Conservation (phyloP, 1,284 basidiomycete species). For the Pisolithus thermaeus region DNA sequence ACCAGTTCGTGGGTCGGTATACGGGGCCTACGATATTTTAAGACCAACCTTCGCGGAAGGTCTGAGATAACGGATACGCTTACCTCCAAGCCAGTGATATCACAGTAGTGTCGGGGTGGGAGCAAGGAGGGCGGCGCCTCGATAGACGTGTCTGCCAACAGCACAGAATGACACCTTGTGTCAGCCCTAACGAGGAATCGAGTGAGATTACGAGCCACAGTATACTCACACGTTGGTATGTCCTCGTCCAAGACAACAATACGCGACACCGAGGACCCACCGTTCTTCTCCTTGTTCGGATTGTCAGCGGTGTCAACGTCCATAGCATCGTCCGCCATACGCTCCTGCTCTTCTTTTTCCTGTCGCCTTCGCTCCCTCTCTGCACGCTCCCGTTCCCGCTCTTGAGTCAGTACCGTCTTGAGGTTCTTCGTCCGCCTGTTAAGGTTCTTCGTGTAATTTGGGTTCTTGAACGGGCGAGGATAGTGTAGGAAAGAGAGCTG, state of each 20-base stretch:
- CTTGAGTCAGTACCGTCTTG: conserved; percentile 68
- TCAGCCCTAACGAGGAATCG: too few species aligned
- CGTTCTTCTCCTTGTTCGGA: background rate
- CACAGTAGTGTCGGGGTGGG: conserved; percentile 77
- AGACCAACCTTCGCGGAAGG: background rate
- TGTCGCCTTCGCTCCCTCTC: conserved; percentile 55
- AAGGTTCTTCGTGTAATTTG: conserved; percentile 58
- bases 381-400: conserved; percentile 63
- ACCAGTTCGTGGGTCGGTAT: conserved; percentile 79
- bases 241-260: conserved; percentile 44
- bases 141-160: conserved; percentile 62
- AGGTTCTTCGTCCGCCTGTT: conserved; percentile 69
- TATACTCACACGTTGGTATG: conserved; percentile 58
- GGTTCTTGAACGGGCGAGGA: conserved; percentile 72
- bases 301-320: conserved; percentile 28
- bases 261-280: background rate
- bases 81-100: conserved; percentile 83
- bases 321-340: conserved; percentile 36
- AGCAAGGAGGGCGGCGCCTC: conserved; percentile 81
- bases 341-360: conserved; percentile 34
- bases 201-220: too few species aligned
- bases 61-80: conserved; percentile 7
- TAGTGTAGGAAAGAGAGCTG: conserved; percentile 63
- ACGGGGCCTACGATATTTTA: conserved; percentile 53
- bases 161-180: background rate